Evolutionary conservation across 2,329 filamentous ascomycete species (phyloP).

Genomic region (Rhytidhysteron rufulum): DNA sequence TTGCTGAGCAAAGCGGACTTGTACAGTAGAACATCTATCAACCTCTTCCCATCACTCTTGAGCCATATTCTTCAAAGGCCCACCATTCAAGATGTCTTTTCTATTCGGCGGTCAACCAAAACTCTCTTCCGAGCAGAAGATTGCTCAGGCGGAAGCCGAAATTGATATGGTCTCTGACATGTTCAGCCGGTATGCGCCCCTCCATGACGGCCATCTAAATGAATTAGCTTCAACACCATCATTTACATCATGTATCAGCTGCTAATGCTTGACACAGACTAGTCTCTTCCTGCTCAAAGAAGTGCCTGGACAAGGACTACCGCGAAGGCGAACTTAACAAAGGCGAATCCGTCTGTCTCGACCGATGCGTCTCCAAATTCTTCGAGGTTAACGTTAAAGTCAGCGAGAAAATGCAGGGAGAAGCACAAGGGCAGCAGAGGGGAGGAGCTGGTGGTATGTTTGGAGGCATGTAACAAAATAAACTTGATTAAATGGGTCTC

Average conservation of each 20-base stretch:
- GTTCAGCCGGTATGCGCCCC: slow-evolving; percentile 77
- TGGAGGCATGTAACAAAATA: slow-evolving; percentile 12
- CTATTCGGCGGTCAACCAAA: slow-evolving; percentile 65
- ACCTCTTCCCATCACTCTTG: not conserved
- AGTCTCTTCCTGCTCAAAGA: slow-evolving; percentile 83
- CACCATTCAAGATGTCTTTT: slow-evolving; percentile 27
- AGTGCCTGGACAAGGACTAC: slow-evolving; percentile 91
- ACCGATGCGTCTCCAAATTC: slow-evolving; percentile 96
- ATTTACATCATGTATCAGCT: not conserved
- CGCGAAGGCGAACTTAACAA: slow-evolving; percentile 97
- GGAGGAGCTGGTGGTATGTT: slow-evolving; percentile 44
- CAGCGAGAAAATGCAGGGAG: slow-evolving; percentile 90
- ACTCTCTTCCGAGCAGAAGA: slow-evolving; percentile 93
- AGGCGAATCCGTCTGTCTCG: slow-evolving; percentile 96
- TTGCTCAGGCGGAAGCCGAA: slow-evolving; percentile 92
- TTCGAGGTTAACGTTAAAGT: slow-evolving; percentile 99
- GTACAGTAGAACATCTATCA: not conserved
- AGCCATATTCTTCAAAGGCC: not conserved
- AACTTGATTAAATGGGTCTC: no score
- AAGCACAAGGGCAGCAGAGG: slow-evolving; percentile 65
- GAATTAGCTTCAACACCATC: slow-evolving; percentile 9
- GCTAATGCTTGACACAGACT: slow-evolving; percentile 52
- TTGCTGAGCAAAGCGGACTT: not conserved
- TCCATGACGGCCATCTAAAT: slow-evolving; percentile 1
- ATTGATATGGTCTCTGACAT: slow-evolving; percentile 97